Percentiles rank a stretch among this genome's conserved stretches.
phyloP scores from a whole-genome alignment of 2,329 filamentous ascomycete genomes.

The Botrytis porri region DNA sequence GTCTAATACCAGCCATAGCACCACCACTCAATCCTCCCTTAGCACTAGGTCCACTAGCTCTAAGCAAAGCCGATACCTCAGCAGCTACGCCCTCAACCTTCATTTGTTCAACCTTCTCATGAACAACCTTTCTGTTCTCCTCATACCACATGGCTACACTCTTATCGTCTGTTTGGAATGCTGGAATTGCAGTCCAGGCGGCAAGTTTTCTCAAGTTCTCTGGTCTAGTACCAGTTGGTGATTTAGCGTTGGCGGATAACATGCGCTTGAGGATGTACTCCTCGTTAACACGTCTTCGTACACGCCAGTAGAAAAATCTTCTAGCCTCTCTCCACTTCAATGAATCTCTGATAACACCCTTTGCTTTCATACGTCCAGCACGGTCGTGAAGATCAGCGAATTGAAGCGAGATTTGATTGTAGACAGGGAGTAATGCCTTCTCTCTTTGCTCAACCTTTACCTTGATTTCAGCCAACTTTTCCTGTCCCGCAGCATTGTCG shows the following conservation, averaged over 20 bases:
- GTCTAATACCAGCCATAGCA: slow-evolving; percentile 62
- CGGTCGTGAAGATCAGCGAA: slow-evolving; percentile 98
- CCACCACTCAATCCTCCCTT: slow-evolving; percentile 64
- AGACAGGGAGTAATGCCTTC: slow-evolving; percentile 85
- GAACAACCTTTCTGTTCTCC: slow-evolving; percentile 80
- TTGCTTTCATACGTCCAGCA: slow-evolving; percentile 95
- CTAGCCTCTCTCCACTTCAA: slow-evolving; percentile 86
- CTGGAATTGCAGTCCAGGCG: slow-evolving; percentile 76
- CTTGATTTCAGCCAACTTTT: slow-evolving; percentile 77
- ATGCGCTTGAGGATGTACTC: slow-evolving; percentile 96
- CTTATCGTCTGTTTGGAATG: slow-evolving; percentile 76
- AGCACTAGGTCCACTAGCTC: slow-evolving; percentile 51
- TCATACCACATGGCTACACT: slow-evolving; percentile 94
- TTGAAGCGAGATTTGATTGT: slow-evolving; percentile 91
- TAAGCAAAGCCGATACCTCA: slow-evolving; percentile 67
- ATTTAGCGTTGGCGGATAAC: slow-evolving; percentile 44
- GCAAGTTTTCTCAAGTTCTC: slow-evolving; percentile 72
- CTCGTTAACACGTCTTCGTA: slow-evolving; percentile 93
- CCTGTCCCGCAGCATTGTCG: slow-evolving; percentile 62
- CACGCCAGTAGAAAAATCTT: slow-evolving; percentile 99
- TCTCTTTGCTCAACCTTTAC: slow-evolving; percentile 80
- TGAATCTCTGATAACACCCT: slow-evolving; percentile 82
- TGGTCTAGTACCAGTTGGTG: slow-evolving; percentile 53
- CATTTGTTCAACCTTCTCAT: slow-evolving; percentile 79
- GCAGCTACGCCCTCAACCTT: slow-evolving; percentile 71